These are phyloP conservation scores for Thelonectria olida DNA, from an alignment of 2,329 filamentous ascomycete species.

Conservation along the genomic window DNA sequence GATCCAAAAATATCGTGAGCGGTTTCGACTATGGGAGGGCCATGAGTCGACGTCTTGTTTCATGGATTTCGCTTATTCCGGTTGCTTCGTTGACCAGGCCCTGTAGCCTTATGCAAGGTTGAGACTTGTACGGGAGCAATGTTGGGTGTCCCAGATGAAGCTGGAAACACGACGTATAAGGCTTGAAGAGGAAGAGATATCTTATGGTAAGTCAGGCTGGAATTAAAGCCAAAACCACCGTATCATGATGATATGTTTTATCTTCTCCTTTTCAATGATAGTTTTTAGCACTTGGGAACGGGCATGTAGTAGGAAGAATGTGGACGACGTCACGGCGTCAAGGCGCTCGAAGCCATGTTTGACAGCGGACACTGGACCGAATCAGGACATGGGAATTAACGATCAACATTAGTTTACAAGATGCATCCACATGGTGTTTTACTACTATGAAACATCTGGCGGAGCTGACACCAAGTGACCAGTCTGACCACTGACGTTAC, in stretches of 20 bases:
- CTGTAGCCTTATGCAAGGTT: not conserved
- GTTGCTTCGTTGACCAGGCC: constrained; percentile 14
- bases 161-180: not conserved
- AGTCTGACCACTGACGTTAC: not conserved
- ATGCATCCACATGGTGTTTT: constrained; percentile 4
- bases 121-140: not conserved
- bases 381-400: not conserved
- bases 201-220: not conserved
- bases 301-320: not conserved
- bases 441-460: constrained; percentile 9
- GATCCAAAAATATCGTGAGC: not conserved
- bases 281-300: not conserved
- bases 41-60: constrained; percentile 12
- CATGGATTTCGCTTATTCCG: constrained; percentile 12
- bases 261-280: not conserved
- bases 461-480: not conserved
- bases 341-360: not conserved
- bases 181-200: not conserved
- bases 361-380: not conserved
- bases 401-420: constrained; percentile 3
- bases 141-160: not conserved
- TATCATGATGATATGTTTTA: not conserved
- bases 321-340: constrained; percentile 8
- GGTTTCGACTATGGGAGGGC: not conserved
- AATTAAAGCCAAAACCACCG: not conserved